Conservation (phyloP, 2,329 filamentous ascomycete genomes). For the Claviceps sp. region DNA sequence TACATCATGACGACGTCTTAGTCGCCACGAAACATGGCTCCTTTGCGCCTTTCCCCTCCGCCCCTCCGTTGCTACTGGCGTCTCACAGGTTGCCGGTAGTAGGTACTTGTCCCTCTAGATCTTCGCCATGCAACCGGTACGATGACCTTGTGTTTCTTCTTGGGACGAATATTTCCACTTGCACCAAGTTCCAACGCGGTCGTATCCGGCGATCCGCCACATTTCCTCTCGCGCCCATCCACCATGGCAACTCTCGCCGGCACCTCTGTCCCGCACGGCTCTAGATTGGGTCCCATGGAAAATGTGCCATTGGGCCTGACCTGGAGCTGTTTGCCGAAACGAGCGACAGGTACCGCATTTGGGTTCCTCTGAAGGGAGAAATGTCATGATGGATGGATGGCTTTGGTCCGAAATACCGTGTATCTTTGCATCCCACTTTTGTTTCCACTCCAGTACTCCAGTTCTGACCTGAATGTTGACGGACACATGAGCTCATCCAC, state of each 20-base stretch:
- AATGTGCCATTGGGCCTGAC: neutral
- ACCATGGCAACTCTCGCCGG: neutral
- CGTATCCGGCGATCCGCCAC: neutral
- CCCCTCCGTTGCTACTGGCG: neutral
- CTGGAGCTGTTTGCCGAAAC: neutral
- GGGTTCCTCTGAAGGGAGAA: neutral
- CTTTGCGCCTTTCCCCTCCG: neutral
- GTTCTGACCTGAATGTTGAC: neutral
- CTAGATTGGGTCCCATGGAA: neutral
- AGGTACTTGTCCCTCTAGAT: neutral
- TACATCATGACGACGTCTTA: constrained; percentile 5
- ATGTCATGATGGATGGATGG: neutral
- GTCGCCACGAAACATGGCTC: neutral
- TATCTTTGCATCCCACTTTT: neutral
- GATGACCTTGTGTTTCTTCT: neutral
- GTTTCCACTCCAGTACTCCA: neutral
- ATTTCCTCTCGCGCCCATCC: neutral
- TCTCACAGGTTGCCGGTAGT: neutral
- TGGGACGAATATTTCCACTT: too few species aligned
- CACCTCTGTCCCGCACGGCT: neutral
- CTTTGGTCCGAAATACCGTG: neutral
- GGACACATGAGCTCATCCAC: neutral
- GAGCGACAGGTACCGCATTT: neutral
- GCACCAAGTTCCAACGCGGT: too few species aligned
- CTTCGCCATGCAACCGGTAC: neutral